Evolutionary conservation across 768 basidiomycete species (phyloP), one percentile per base, ranked within the genome.

Genomic region (Lentinula aciculospora): DNA sequence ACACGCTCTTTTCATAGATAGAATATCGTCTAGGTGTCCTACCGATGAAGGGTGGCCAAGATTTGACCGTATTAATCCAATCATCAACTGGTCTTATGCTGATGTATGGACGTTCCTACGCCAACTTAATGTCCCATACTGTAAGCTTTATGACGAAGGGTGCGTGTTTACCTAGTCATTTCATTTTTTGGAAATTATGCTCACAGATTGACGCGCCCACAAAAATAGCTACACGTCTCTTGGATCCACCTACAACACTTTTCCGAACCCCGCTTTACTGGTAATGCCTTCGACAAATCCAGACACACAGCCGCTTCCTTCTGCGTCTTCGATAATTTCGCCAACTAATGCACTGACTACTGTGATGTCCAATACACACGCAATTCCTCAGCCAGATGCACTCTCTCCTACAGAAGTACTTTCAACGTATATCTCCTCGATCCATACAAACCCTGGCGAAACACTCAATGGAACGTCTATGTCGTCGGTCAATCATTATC

Each of bases 211-310:
- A 36, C 9, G 27, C 13, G 8, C 29, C 46, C 13, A n/a, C 17
- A 3, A 19, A 25, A 32, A 45, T 61, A 96, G 94, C n/a, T 99
- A 96, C 71, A 99, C 97, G 2, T 98, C 96, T 4, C 83, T 99
- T 19, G 96, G 97, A 17, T 97, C 95, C 10, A 94, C 89, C 7
- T 92, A 84, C 72, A 97, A 98, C 72, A 98, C 97, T 0, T 88
- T 87, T 68, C 94, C 86, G 0, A 98, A 98, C 65, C 95, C 96
- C 2, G 86, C 91, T 1, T 82, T 98, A n/a, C 68, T 77, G 9
- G 67, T 81, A 32, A 61, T 64, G 28, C 44, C 40, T 39, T 46
- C 50, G 13, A 25, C 47, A n/a, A 44, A 31, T 15, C 37, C 21
- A 48, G 34, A 32, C 27, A 34, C 15, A 15, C 19, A n/a, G 29